These are phyloP conservation scores for Mycena haematopus DNA, from an alignment of 768 basidiomycete species.

Conservation along the genomic window DNA sequence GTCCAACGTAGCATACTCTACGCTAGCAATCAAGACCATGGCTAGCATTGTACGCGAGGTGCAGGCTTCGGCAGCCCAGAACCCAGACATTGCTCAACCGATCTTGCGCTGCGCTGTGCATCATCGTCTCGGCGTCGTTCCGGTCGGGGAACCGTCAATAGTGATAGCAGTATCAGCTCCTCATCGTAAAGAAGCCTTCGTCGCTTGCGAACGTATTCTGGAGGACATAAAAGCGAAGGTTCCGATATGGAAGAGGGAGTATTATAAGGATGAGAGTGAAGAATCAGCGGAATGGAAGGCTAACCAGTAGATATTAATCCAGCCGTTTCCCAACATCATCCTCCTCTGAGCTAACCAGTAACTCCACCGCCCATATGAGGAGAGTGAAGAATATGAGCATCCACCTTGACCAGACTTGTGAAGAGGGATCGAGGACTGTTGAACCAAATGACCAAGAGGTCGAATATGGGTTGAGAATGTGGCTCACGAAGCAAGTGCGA, in stretches of 20 bases:
- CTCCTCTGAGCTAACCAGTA: slow-evolving; percentile 79
- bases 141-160: slow-evolving; percentile 82
- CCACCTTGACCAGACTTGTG: slow-evolving; percentile 96
- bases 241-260: slow-evolving; percentile 94
- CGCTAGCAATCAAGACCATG: slow-evolving; percentile 81
- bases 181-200: slow-evolving; percentile 83
- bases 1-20: slow-evolving; percentile 63
- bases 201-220: slow-evolving; percentile 81
- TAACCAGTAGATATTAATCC: slow-evolving; percentile 63
- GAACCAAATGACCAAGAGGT: slow-evolving; percentile 8
- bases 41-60: slow-evolving; percentile 59
- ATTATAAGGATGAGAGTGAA: slow-evolving; percentile 74
- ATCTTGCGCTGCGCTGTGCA: slow-evolving; percentile 68
- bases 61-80: slow-evolving; percentile 47
- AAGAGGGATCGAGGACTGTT: slow-evolving; percentile 85
- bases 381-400: slow-evolving; percentile 89
- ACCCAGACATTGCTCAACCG: slow-evolving; percentile 41
- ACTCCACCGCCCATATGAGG: slow-evolving; percentile 81
- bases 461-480: slow-evolving; percentile 1
- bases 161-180: slow-evolving; percentile 87
- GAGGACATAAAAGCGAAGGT: slow-evolving; percentile 84
- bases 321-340: slow-evolving; percentile 75
- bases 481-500: slow-evolving; percentile 79
- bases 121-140: slow-evolving; percentile 80
- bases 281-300: slow-evolving; percentile 74